Evolutionary conservation across 306 rosid genomes (phyloP), one percentile per base, ranked within the genome.

Genomic region (Castanea sativa): DNA sequence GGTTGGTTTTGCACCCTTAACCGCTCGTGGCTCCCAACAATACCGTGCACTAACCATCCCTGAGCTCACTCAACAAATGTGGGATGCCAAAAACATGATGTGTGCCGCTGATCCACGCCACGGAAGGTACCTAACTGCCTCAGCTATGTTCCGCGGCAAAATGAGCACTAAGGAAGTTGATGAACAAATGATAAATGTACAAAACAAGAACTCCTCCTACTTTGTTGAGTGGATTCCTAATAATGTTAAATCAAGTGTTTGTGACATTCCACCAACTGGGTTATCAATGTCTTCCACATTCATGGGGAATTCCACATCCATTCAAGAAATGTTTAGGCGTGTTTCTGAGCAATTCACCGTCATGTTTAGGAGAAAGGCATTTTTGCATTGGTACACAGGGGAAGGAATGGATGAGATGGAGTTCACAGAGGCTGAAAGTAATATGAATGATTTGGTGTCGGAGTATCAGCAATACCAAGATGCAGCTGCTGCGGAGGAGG

Each of bases 351-450:
- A 93, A 79, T 93, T 93, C 80, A 93, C 95, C 0, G 95, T 92
- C 45, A 91, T 93, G 98, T 91, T 93, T 75, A 90, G 94, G 82
- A 86, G 97, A 58, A 93, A 93, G 90, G 98, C 98, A 2, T 93
- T 93, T 84, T 78, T 93, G 89, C 97, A 93, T 82, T 93, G 97
- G 98, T 93, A 93, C 82, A 93, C 97, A 0, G 97, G 90, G 1
- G 98, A 93, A 55, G 98, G 98, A 0, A 91, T 93, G 98, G 97
- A 93, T 83, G 98, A 93, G 78, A 93, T 93, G 96, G 96, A 91
- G 81, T 91, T 91, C 35, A 91, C 96, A 1, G 93, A 91, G 85
- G 96, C 96, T 8, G 98, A 93, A 88, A 93, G 98, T 73, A 91
- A 93, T 74, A 93, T 91, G 97, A 91, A 93, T 77, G 98, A 93